These are phyloP conservation scores for Cudoniella acicularis DNA, from an alignment of 495 filamentous ascomycete genomes.

Conservation along the genomic window DNA sequence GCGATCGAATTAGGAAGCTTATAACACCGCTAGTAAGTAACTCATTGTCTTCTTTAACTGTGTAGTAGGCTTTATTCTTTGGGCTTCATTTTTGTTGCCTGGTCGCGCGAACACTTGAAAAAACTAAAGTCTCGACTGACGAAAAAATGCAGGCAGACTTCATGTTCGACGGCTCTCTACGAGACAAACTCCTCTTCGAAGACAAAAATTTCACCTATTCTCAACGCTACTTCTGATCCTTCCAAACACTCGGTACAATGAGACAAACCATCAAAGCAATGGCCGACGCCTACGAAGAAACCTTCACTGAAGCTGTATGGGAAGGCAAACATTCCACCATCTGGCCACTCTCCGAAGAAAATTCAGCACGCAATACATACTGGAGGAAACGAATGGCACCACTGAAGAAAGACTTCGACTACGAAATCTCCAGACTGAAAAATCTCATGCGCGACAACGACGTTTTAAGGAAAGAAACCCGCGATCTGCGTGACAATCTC, in stretches of 20 bases:
- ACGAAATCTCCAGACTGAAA: conserved; percentile 20
- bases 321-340: conserved; percentile 41
- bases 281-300: conserved; percentile 41
- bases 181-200: conserved; percentile 55
- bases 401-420: conserved; percentile 24
- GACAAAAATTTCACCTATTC: conserved; percentile 51
- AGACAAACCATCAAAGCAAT: conserved; percentile 53
- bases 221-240: conserved; percentile 54
- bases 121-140: background rate
- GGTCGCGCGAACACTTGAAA: background rate
- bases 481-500: conserved; percentile 36
- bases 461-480: conserved; percentile 32
- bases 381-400: conserved; percentile 27
- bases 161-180: conserved; percentile 46
- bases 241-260: conserved; percentile 51
- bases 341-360: conserved; percentile 25
- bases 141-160: conserved; percentile 36
- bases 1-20: conserved; percentile 42
- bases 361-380: conserved; percentile 22
- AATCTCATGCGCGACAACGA: conserved; percentile 21
- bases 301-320: conserved; percentile 50
- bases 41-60: too few species aligned
- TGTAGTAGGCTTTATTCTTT: too few species aligned
- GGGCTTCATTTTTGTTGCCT: too few species aligned
- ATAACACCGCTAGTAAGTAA: conserved; percentile 42